Evolutionary conservation across 306 rosid genomes (phyloP).

Genomic region (barrel medic (Medicago truncatula)): MtrunA17r5.0-ANR NC_053045.1:57830001-57830500

Average conservation of each 20-base stretch:
- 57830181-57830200: slow-evolving; percentile 18
- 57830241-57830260: slow-evolving; percentile 33
- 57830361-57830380: slow-evolving; percentile 25
- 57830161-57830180: slow-evolving; percentile 23
- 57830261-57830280: slow-evolving; percentile 1
- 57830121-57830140: slow-evolving; percentile 20
- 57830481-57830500: slow-evolving; percentile 33
- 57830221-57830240: slow-evolving; percentile 36
- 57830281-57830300: slow-evolving; percentile 27
- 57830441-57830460: slow-evolving; percentile 36
- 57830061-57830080: background rate
- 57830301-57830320: slow-evolving; percentile 11
- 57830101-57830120: slow-evolving; percentile 6
- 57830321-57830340: slow-evolving; percentile 32
- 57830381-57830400: background rate
- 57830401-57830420: slow-evolving; percentile 26
- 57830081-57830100: slow-evolving; percentile 19
- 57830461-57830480: background rate
- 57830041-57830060: slow-evolving; percentile 12
- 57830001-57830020: slow-evolving; percentile 12
- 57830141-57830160: slow-evolving; percentile 28
- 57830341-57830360: slow-evolving; percentile 30
- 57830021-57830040: background rate
- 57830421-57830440: slow-evolving; percentile 38
- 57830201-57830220: slow-evolving; percentile 23